Percentiles rank a stretch among this genome's conserved stretches.
phyloP scores from a whole-genome alignment of 2,329 filamentous ascomycete genomes.

The Grosmannia huntii region DNA sequence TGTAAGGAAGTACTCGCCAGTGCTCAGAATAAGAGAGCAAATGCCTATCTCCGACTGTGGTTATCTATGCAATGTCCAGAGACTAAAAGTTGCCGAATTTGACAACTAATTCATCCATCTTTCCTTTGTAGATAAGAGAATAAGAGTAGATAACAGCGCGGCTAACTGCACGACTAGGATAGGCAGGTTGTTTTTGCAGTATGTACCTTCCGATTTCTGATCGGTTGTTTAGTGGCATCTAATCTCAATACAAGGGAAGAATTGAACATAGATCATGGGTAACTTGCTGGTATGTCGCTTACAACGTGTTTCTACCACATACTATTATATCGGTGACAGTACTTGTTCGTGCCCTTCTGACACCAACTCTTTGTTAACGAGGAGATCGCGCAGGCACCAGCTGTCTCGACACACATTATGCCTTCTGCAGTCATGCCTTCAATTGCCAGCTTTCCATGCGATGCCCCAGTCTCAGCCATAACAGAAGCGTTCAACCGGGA shows the following conservation, averaged over 20 bases:
- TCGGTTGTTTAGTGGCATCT: background rate
- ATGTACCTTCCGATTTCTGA: background rate
- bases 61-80: background rate
- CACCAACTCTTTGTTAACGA: no score
- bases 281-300: background rate
- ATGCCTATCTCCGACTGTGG: background rate
- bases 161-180: background rate
- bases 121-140: background rate
- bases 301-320: background rate
- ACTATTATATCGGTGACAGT: background rate
- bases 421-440: background rate
- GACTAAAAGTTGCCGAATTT: background rate
- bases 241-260: no score
- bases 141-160: background rate
- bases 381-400: no score
- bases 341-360: background rate
- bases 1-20: background rate
- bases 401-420: no score
- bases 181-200: background rate
- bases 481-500: background rate
- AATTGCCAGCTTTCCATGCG: background rate
- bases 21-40: background rate
- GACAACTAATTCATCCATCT: background rate
- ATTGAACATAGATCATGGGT: no score
- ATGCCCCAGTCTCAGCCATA: background rate